Percentiles rank a stretch among this genome's conserved stretches.
phyloP scores from a whole-genome alignment of 1,284 basidiomycete genomes.

The Sanghuangporus baumii region DNA sequence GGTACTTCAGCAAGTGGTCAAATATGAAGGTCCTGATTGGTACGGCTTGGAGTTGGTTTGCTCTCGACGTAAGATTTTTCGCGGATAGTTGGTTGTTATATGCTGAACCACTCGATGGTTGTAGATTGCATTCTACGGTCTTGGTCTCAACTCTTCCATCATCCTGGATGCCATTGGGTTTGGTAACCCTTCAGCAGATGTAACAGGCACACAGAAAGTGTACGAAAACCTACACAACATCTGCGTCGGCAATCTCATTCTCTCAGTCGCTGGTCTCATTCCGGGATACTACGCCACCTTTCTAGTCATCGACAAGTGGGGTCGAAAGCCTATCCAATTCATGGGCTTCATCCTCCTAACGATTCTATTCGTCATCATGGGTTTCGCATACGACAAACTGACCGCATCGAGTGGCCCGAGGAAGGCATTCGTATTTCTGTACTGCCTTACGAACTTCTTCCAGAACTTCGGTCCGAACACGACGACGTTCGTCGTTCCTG shows the following conservation, averaged over 20 bases:
- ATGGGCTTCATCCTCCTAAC: slow-evolving; percentile 57
- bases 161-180: slow-evolving; percentile 19
- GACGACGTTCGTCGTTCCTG: slow-evolving; percentile 68
- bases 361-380: slow-evolving; percentile 45
- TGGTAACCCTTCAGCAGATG: slow-evolving; percentile 18
- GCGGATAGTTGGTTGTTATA: slow-evolving; percentile 18
- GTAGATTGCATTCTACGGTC: slow-evolving; percentile 50
- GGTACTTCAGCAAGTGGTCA: slow-evolving; percentile 39
- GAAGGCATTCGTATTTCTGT: slow-evolving; percentile 56
- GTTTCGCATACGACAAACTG: slow-evolving; percentile 53
- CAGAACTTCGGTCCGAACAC: slow-evolving; percentile 66
- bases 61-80: slow-evolving; percentile 41
- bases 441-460: slow-evolving; percentile 54
- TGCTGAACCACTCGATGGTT: slow-evolving; percentile 15
- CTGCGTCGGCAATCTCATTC: slow-evolving; percentile 37
- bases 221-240: slow-evolving; percentile 29
- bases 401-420: slow-evolving; percentile 31
- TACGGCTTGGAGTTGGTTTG: slow-evolving; percentile 55
- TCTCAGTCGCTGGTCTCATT: slow-evolving; percentile 44
- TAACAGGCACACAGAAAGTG: slow-evolving; percentile 20
- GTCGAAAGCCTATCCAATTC: slow-evolving; percentile 49
- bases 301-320: slow-evolving; percentile 44
- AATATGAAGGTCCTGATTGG: slow-evolving; percentile 44
- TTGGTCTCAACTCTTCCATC: slow-evolving; percentile 48
- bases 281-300: slow-evolving; percentile 49